These are phyloP conservation scores for Pyracantha coccinea DNA, from an alignment of 331 rosid species.

Conservation along the genomic window DNA sequence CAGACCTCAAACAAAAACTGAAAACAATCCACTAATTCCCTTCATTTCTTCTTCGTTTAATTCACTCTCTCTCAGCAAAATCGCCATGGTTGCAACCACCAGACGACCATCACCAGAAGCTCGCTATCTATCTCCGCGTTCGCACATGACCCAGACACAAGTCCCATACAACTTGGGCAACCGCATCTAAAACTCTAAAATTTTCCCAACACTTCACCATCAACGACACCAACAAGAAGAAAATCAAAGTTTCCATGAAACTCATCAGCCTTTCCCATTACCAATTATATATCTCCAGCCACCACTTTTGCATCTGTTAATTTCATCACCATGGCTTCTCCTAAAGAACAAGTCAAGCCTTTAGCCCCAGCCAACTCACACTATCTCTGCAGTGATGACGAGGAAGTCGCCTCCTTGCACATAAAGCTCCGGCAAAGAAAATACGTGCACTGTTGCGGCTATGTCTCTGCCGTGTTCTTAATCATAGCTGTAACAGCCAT, in stretches of 20 bases:
- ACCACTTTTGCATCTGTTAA: background rate
- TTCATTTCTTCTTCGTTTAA: too few species aligned
- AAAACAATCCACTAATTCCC: too few species aligned
- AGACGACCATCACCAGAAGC: too few species aligned
- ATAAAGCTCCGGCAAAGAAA: background rate
- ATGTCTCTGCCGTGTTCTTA: constrained; percentile 24
- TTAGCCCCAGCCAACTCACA: constrained; percentile 10
- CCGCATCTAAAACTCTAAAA: background rate
- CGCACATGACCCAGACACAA: too few species aligned
- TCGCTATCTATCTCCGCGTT: too few species aligned
- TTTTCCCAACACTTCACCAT: background rate
- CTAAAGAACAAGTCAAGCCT: constrained; percentile 27
- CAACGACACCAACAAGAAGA: background rate
- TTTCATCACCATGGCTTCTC: constrained; percentile 11
- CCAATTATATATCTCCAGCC: background rate
- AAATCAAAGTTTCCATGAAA: background rate
- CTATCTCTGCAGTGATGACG: constrained; percentile 15
- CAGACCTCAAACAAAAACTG: too few species aligned
- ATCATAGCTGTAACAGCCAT: constrained; percentile 26
- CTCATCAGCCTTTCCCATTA: background rate
- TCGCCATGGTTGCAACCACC: too few species aligned
- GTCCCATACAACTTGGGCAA: background rate
- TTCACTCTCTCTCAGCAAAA: too few species aligned
- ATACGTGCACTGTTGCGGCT: constrained; percentile 33
- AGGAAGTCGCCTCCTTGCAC: background rate